Conservation (phyloP, 257 asterid genomes). For the Cinchona pubescens region DNA sequence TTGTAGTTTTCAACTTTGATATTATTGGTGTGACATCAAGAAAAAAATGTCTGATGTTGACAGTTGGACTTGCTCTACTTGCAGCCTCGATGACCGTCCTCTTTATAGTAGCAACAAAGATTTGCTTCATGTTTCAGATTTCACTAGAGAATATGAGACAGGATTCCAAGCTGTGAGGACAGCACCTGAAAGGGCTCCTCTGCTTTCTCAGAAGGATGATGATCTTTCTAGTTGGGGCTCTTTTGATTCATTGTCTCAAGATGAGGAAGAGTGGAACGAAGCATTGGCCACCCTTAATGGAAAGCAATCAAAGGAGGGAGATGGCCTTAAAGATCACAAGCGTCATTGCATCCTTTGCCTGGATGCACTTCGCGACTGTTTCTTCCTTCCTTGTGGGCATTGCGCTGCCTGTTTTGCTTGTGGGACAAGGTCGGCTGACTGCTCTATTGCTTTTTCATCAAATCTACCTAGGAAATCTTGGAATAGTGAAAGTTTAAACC, state of each 20-base stretch:
- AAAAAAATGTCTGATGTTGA: background rate
- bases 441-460: background rate
- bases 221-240: slow-evolving; percentile 26
- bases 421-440: slow-evolving; percentile 20
- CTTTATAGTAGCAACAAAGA: slow-evolving; percentile 8
- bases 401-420: slow-evolving; percentile 26
- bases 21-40: background rate
- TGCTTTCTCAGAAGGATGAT: slow-evolving; percentile 22
- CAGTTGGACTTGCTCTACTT: background rate
- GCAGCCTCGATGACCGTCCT: slow-evolving; percentile 23
- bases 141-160: slow-evolving; percentile 16
- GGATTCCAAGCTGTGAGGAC: slow-evolving; percentile 6
- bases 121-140: background rate
- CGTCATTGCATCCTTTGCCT: slow-evolving; percentile 17
- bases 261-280: slow-evolving; percentile 19
- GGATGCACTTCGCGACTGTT: slow-evolving; percentile 24
- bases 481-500: background rate
- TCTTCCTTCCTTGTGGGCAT: slow-evolving; percentile 32
- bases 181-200: slow-evolving; percentile 15
- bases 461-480: background rate
- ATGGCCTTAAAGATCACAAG: slow-evolving; percentile 8
- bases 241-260: slow-evolving; percentile 18
- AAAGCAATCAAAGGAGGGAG: slow-evolving; percentile 15
- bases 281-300: slow-evolving; percentile 7
- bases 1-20: background rate